Percentiles rank a stretch among this genome's conserved stretches.
These are phyloP conservation scores for Salvia splendens DNA, from an alignment of 257 asterid genomes.

Conservation along the genomic window DNA sequence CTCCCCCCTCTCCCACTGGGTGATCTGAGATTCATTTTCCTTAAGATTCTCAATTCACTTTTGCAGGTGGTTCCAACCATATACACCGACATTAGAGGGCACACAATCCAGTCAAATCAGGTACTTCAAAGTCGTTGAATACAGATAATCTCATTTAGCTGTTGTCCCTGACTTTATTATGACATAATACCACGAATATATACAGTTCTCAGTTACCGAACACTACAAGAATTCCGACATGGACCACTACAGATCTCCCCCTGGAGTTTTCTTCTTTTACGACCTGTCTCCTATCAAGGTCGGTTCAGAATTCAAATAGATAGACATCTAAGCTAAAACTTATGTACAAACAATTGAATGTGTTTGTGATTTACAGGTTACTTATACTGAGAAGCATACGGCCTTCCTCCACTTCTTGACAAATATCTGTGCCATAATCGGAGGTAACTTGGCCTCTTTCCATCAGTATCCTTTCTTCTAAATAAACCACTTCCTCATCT, in stretches of 20 bases:
- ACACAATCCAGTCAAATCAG: constrained; percentile 84
- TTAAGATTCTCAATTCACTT: constrained; percentile 26
- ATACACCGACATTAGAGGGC: constrained; percentile 76
- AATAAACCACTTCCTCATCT: not conserved
- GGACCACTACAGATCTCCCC: constrained; percentile 62
- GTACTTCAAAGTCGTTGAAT: constrained; percentile 29
- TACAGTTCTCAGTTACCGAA: constrained; percentile 97
- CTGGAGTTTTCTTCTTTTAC: constrained; percentile 92
- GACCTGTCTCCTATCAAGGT: constrained; percentile 99
- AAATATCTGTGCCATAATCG: constrained; percentile 92
- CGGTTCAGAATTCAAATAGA: not conserved
- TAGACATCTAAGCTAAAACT: not conserved
- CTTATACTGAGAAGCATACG: constrained; percentile 74
- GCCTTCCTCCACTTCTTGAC: constrained; percentile 93
- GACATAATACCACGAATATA: constrained; percentile 11
- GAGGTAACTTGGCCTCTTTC: constrained; percentile 55
- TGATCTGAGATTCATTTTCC: not conserved
- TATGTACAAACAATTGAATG: not conserved
- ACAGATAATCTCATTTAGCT: constrained; percentile 10
- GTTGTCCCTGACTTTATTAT: not conserved
- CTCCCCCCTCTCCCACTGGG: no score
- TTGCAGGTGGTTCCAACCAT: constrained; percentile 95
- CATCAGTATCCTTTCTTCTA: no score
- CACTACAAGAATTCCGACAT: constrained; percentile 70
- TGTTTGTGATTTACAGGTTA: constrained; percentile 59